Evolutionary conservation across 2,329 filamentous ascomycete genomes (phyloP).

Genomic region (Westerdykella aurantiaca): DNA sequence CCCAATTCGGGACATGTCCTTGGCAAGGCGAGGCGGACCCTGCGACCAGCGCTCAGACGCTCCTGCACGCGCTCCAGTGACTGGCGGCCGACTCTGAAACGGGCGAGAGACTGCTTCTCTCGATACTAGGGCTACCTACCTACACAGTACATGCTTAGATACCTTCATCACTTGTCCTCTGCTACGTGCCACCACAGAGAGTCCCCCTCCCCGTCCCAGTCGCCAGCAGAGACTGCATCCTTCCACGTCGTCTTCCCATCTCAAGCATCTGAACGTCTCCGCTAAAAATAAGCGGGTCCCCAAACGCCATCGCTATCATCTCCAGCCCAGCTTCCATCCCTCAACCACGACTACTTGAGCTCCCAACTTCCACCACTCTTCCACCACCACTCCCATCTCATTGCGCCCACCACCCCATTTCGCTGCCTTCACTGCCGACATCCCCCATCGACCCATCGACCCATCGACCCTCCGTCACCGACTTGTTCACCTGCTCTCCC

Average conservation of each 20-base stretch:
- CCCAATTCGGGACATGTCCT: no score
- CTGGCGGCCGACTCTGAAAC: no score
- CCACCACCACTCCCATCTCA: slow-evolving; percentile 1
- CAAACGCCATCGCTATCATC: slow-evolving; percentile 17
- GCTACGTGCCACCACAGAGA: not conserved
- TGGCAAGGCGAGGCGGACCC: no score
- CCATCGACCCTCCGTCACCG: not conserved
- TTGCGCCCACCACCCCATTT: not conserved
- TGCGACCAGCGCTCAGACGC: no score
- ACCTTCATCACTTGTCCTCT: not conserved
- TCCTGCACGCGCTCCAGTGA: no score
- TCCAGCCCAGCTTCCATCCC: slow-evolving; percentile 4
- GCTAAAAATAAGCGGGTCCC: slow-evolving; percentile 10
- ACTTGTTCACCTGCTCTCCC: not conserved
- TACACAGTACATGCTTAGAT: no score
- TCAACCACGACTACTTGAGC: not conserved
- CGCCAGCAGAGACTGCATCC: not conserved
- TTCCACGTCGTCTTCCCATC: not conserved
- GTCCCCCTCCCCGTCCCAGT: not conserved
- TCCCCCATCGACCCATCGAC: not conserved
- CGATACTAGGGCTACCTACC: no score
- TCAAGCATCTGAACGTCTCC: not conserved
- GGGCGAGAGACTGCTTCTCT: no score
- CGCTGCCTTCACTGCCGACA: not conserved
- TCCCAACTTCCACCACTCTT: not conserved